These are phyloP conservation scores for Rubia peregrina DNA, from an alignment of 305 asterid species.

Conservation along the genomic window DNA sequence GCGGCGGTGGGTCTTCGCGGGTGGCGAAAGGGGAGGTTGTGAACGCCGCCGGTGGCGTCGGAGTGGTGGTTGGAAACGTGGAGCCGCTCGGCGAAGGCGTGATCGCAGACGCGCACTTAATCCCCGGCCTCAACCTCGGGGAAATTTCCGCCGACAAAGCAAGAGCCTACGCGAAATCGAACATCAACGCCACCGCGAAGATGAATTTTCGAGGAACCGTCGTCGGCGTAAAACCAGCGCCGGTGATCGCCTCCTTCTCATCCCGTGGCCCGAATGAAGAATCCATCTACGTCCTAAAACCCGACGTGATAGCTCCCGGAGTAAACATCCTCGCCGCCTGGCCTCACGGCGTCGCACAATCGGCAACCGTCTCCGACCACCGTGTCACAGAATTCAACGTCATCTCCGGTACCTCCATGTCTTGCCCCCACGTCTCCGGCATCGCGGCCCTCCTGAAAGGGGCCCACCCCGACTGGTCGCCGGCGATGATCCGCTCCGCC, in stretches of 20 bases:
- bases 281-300: constrained; percentile 46
- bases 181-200: constrained; percentile 46
- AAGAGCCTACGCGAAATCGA: constrained; percentile 40
- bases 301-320: constrained; percentile 81
- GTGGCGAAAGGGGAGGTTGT: constrained; percentile 64
- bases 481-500: constrained; percentile 79
- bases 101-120: constrained; percentile 60
- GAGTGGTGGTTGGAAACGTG: constrained; percentile 59
- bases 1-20: constrained; percentile 65
- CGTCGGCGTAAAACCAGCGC: constrained; percentile 62
- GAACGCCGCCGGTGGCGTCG: constrained; percentile 56
- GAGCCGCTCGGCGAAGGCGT: constrained; percentile 77
- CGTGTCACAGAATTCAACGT: constrained; percentile 59
- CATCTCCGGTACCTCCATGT: constrained; percentile 81
- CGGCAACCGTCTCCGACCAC: constrained; percentile 41
- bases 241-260: constrained; percentile 78
- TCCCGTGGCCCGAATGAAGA: constrained; percentile 65
- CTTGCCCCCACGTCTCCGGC: constrained; percentile 86
- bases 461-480: constrained; percentile 86
- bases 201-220: constrained; percentile 57
- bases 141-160: constrained; percentile 38
- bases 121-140: constrained; percentile 57
- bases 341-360: constrained; percentile 57
- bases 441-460: constrained; percentile 73
- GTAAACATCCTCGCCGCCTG: constrained; percentile 86